These are phyloP conservation scores for Ustilago esculenta DNA, from an alignment of 1,284 basidiomycete species.

Conservation along the genomic window DNA sequence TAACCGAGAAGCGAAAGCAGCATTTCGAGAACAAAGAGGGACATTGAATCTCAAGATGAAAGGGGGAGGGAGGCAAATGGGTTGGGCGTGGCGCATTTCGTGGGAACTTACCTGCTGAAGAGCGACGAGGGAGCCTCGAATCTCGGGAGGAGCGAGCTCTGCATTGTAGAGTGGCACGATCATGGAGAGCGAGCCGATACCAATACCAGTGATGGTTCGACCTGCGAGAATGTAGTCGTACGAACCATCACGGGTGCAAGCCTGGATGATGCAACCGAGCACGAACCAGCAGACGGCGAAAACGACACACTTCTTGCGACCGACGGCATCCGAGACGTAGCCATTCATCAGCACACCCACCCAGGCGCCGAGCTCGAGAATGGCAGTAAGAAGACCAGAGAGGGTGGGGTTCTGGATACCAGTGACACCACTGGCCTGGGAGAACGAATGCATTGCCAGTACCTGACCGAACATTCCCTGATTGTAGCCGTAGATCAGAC, in stretches of 20 bases:
- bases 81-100: no score
- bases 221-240: slow-evolving; percentile 75
- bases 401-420: slow-evolving; percentile 79
- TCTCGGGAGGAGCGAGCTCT: slow-evolving; percentile 81
- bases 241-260: slow-evolving; percentile 71
- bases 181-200: slow-evolving; percentile 81
- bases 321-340: slow-evolving; percentile 75
- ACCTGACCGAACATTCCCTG: slow-evolving; percentile 74
- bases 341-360: slow-evolving; percentile 77
- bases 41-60: no score
- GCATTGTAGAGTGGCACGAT: slow-evolving; percentile 79
- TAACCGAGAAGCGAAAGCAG: no score
- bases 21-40: no score
- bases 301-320: slow-evolving; percentile 76
- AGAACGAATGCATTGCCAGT: slow-evolving; percentile 81
- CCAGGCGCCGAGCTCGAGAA: slow-evolving; percentile 79
- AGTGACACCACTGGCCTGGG: slow-evolving; percentile 74
- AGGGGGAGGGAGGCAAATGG: no score
- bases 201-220: slow-evolving; percentile 78
- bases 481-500: slow-evolving; percentile 80
- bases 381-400: slow-evolving; percentile 75
- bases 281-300: slow-evolving; percentile 77
- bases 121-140: slow-evolving; percentile 80
- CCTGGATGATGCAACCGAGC: slow-evolving; percentile 77
- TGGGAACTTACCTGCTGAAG: slow-evolving; percentile 72